Conservation (phyloP, 1,284 basidiomycete species). For the Apiotrichum veenhuisii region DNA sequence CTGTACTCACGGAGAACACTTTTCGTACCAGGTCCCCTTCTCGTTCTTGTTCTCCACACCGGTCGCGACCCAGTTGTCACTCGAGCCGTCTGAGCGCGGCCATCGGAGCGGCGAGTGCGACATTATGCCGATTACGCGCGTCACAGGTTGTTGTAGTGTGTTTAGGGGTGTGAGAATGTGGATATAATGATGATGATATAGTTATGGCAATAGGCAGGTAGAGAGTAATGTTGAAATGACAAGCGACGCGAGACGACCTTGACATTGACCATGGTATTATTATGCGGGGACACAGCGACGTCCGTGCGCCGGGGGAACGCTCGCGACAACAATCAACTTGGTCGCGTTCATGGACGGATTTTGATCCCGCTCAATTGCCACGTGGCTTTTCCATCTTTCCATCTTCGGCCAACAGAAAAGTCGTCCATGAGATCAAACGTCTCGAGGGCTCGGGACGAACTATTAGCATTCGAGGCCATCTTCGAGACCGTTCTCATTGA, state of each 20-base stretch:
- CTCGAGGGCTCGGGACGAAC: no score
- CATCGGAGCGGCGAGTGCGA: conserved; percentile 8
- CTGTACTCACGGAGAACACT: conserved; percentile 10
- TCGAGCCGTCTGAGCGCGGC: conserved; percentile 15
- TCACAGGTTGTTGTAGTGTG: no score
- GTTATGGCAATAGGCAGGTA: background rate
- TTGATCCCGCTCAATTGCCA: background rate
- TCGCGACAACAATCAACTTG: background rate
- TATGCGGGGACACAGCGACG: no score
- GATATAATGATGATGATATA: background rate
- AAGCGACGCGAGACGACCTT: no score
- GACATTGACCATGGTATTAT: no score
- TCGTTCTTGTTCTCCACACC: background rate
- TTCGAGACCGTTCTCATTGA: background rate
- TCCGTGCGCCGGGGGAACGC: background rate
- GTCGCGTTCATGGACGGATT: background rate
- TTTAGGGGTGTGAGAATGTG: no score
- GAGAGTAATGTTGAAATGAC: no score
- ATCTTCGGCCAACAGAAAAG: background rate
- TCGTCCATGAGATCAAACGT: no score
- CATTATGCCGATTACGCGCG: background rate
- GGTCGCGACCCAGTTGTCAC: background rate
- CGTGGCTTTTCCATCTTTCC: background rate
- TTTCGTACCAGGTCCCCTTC: conserved; percentile 16
- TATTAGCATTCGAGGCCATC: background rate